Conservation (phyloP, 2,329 filamentous ascomycete genomes). For the Verticillium dahliae region DNA sequence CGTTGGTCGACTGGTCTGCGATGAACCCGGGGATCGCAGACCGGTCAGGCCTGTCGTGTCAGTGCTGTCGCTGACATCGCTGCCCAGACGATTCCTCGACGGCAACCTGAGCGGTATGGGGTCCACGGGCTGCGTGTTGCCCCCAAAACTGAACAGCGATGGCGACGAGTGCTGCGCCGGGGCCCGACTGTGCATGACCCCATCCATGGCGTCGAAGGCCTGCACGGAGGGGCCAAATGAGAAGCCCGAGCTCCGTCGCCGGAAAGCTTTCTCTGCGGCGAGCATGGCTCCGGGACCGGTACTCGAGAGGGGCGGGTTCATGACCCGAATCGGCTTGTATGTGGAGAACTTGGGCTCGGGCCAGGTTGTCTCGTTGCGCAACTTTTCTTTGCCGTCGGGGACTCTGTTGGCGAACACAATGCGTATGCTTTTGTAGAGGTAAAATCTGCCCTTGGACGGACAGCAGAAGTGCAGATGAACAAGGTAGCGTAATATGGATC, state of each 20-base stretch:
- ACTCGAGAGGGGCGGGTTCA: slow-evolving; percentile 30
- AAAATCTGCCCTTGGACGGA: slow-evolving; percentile 75
- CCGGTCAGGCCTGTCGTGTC: slow-evolving; percentile 13
- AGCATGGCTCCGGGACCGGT: slow-evolving; percentile 40
- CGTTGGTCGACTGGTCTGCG: slow-evolving; percentile 23
- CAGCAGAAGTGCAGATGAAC: slow-evolving; percentile 92
- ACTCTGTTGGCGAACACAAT: slow-evolving; percentile 97
- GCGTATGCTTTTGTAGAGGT: slow-evolving; percentile 84
- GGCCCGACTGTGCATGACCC: background rate
- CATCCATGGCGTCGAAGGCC: slow-evolving; percentile 28
- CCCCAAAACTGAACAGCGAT: slow-evolving; percentile 19
- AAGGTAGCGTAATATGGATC: slow-evolving; percentile 79
- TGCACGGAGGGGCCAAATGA: slow-evolving; percentile 24
- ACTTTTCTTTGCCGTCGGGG: slow-evolving; percentile 87
- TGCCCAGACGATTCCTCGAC: slow-evolving; percentile 21
- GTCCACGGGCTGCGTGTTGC: slow-evolving; percentile 31
- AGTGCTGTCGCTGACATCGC: slow-evolving; percentile 22
- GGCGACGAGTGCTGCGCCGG: slow-evolving; percentile 11
- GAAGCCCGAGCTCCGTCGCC: slow-evolving; percentile 50
- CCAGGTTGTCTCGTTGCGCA: slow-evolving; percentile 82
- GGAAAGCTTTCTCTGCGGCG: slow-evolving; percentile 52
- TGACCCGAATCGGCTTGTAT: slow-evolving; percentile 64
- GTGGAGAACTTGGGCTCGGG: slow-evolving; percentile 81
- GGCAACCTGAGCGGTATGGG: slow-evolving; percentile 43
- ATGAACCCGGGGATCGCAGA: slow-evolving; percentile 16